Percentiles rank a stretch among this genome's conserved stretches.
Evolutionary conservation across 2,329 filamentous ascomycete genomes (phyloP).

Genomic region (Ceratocystis alfenasii): DNA sequence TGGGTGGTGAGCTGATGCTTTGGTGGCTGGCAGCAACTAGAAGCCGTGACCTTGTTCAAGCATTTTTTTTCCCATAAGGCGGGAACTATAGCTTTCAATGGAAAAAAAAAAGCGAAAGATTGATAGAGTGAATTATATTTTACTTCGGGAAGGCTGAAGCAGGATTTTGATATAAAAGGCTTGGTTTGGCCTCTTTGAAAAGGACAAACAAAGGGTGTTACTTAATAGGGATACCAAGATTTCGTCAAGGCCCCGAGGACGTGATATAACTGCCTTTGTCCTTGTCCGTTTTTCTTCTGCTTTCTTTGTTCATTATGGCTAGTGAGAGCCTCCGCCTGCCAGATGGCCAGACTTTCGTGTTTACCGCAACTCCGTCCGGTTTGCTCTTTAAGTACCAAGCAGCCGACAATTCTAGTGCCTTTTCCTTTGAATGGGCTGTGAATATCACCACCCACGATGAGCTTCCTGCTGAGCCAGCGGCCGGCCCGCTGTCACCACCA

Average conservation of each 20-base stretch:
- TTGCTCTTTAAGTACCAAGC: conserved; percentile 80
- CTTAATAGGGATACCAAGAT: too few species aligned
- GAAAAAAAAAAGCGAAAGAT: neutral
- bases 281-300: neutral
- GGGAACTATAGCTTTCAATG: neutral
- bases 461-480: neutral
- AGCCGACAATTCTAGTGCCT: conserved; percentile 55
- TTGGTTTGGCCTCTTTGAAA: neutral
- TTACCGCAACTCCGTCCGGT: conserved; percentile 81
- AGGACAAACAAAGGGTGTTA: neutral
- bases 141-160: neutral
- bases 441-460: conserved; percentile 60
- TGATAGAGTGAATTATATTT: neutral
- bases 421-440: conserved; percentile 82
- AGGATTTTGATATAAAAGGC: conserved; percentile 3
- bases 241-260: too few species aligned
- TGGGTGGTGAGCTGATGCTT: conserved; percentile 5
- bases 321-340: conserved; percentile 55
- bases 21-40: neutral
- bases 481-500: neutral
- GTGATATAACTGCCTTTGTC: neutral
- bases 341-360: conserved; percentile 73
- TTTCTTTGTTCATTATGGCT: neutral
- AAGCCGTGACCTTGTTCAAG: conserved; percentile 1
- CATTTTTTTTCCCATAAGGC: too few species aligned